These are phyloP conservation scores for Diplocarpon mali DNA, from an alignment of 2,329 filamentous ascomycete species.

Conservation along the genomic window DNA sequence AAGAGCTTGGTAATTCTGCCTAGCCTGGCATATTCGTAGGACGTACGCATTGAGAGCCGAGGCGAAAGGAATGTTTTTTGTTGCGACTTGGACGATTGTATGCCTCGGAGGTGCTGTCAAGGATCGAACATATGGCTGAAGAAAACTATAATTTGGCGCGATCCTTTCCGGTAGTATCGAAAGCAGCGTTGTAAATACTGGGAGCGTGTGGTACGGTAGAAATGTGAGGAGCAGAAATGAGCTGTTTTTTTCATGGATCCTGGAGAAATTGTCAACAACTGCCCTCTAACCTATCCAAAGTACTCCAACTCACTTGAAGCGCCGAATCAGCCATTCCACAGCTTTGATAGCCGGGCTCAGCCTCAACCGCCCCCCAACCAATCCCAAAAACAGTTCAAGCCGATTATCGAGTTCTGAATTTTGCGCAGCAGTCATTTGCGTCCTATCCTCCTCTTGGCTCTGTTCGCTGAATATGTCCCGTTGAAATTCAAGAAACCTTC, in stretches of 20 bases:
- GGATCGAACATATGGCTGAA: constrained; percentile 75
- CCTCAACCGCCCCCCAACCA: constrained; percentile 65
- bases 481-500: constrained; percentile 63
- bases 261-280: constrained; percentile 29
- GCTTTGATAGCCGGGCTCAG: constrained; percentile 83
- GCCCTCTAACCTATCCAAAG: background rate
- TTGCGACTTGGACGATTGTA: constrained; percentile 72
- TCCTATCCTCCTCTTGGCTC: constrained; percentile 80
- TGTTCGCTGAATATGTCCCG: constrained; percentile 84
- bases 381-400: constrained; percentile 70
- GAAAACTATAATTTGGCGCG: constrained; percentile 67
- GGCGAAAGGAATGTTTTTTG: constrained; percentile 67
- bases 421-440: constrained; percentile 69
- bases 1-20: constrained; percentile 65
- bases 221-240: constrained; percentile 70
- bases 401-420: constrained; percentile 72
- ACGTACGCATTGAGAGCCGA: constrained; percentile 68
- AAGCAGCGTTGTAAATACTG: constrained; percentile 74
- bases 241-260: constrained; percentile 87
- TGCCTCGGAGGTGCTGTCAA: constrained; percentile 67
- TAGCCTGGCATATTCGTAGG: constrained; percentile 57
- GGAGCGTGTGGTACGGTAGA: constrained; percentile 81
- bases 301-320: constrained; percentile 58
- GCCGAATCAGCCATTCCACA: constrained; percentile 85
- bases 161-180: constrained; percentile 74